phyloP scores from a whole-genome alignment of 352 stramenopile species.

The Lagenidium sp. region DNA sequence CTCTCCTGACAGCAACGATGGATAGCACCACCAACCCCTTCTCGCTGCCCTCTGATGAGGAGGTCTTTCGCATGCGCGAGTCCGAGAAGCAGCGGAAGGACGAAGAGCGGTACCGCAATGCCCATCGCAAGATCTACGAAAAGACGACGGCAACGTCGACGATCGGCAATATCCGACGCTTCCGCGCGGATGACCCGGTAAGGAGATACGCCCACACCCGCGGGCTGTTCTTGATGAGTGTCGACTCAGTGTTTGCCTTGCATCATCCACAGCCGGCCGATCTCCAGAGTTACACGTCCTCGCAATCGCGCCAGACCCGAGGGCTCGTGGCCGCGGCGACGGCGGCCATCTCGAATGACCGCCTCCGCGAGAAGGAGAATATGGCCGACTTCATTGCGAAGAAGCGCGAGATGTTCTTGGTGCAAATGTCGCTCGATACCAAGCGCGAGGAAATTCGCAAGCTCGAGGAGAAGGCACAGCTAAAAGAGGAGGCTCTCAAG shows the following conservation, averaged over 20 bases:
- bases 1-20: slow-evolving; percentile 2
- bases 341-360: slow-evolving; percentile 73
- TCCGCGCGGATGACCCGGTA: slow-evolving; percentile 57
- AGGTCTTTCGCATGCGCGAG: slow-evolving; percentile 92
- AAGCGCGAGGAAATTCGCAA: slow-evolving; percentile 96
- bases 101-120: slow-evolving; percentile 57
- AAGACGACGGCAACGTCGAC: slow-evolving; percentile 79
- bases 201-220: too few species aligned
- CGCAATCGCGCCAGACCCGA: slow-evolving; percentile 64
- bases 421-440: slow-evolving; percentile 94
- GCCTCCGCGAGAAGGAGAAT: slow-evolving; percentile 91
- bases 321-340: slow-evolving; percentile 73
- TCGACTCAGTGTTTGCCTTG: too few species aligned
- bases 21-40: slow-evolving; percentile 90
- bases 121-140: slow-evolving; percentile 84
- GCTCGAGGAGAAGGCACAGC: slow-evolving; percentile 92
- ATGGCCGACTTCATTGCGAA: slow-evolving; percentile 95
- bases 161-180: slow-evolving; percentile 73
- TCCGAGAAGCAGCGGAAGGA: slow-evolving; percentile 84
- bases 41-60: slow-evolving; percentile 89
- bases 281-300: slow-evolving; percentile 45
- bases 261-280: too few species aligned
- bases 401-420: slow-evolving; percentile 96
- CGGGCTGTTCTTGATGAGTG: slow-evolving; percentile 11
- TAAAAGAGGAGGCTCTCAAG: slow-evolving; percentile 93